A percentile compares a stretch with the other conserved stretches of the same genome.
phyloP scores from a whole-genome alignment of 768 basidiomycete species.

The Calocybe gangraenosa region DNA sequence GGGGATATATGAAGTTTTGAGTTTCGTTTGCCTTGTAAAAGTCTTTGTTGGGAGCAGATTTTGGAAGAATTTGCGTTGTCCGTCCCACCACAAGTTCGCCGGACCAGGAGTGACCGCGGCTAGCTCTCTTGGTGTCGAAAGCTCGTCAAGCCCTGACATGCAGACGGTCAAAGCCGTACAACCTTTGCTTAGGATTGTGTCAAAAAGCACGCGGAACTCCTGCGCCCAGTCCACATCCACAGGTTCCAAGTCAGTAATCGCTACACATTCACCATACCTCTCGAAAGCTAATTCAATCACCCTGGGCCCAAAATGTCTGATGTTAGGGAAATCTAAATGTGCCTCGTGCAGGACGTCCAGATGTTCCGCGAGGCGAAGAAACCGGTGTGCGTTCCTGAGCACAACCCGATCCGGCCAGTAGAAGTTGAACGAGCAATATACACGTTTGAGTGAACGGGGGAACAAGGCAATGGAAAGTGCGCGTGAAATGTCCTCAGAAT shows the following conservation, averaged over 20 bases:
- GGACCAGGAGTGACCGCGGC: not conserved
- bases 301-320: not conserved
- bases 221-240: conserved; percentile 4
- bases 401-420: not conserved
- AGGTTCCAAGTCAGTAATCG: not conserved
- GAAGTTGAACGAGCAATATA: conserved; percentile 14
- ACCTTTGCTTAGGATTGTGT: conserved; percentile 6
- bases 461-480: conserved; percentile 19
- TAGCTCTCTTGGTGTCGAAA: not conserved
- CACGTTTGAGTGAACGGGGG: conserved; percentile 11
- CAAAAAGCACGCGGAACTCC: conserved; percentile 6
- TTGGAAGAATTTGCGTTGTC: not conserved
- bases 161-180: conserved; percentile 11
- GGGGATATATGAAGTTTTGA: not conserved
- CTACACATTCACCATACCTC: not conserved
- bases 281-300: not conserved
- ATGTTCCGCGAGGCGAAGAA: not conserved
- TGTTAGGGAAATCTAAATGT: conserved; percentile 8
- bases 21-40: not conserved
- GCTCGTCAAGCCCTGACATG: conserved; percentile 2
- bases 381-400: conserved; percentile 1
- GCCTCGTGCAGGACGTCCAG: conserved; percentile 6
- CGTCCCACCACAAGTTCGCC: not conserved
- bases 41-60: not conserved
- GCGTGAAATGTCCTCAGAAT: conserved; percentile 14